Percentiles rank a stretch among this genome's conserved stretches.
Evolutionary conservation across 352 stramenopile genomes (phyloP).

Genomic region (Phytopythium delawarense): DNA sequence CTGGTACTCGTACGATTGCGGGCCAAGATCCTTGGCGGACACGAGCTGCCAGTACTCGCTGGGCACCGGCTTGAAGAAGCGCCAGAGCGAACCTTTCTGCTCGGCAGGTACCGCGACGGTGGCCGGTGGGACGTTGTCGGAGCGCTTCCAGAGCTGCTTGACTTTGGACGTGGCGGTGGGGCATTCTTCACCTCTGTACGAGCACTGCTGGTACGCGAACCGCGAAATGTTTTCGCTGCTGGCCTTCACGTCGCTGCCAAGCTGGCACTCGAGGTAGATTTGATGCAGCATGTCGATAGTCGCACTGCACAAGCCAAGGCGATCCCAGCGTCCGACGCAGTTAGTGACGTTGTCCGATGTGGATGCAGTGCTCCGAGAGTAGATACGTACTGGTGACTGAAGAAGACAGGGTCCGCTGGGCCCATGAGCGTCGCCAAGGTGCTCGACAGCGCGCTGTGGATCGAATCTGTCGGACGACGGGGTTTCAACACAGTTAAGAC

Average conservation of each 20-base stretch:
- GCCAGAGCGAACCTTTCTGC: constrained; percentile 13
- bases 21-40: constrained; percentile 23
- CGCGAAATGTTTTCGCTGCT: constrained; percentile 19
- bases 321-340: background rate
- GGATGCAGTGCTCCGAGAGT: background rate
- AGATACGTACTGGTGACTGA: constrained; percentile 41
- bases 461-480: constrained; percentile 18
- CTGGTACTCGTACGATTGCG: constrained; percentile 24
- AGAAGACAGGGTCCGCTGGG: constrained; percentile 41
- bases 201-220: constrained; percentile 35
- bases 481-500: background rate
- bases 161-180: constrained; percentile 19
- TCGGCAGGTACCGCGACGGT: constrained; percentile 14
- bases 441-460: constrained; percentile 32
- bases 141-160: constrained; percentile 25
- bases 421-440: constrained; percentile 32
- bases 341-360: background rate
- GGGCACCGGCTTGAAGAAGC: constrained; percentile 19
- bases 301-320: constrained; percentile 13
- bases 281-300: constrained; percentile 36
- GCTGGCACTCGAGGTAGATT: constrained; percentile 39
- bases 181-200: constrained; percentile 15
- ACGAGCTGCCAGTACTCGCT: constrained; percentile 24
- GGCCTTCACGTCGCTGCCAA: constrained; percentile 26
- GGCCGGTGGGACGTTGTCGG: constrained; percentile 9